Percentiles rank a stretch among this genome's conserved stretches.
These are phyloP conservation scores for Bromus sterilis DNA, from an alignment of 176 grass and related monocot genomes.

Conservation along the genomic window DNA sequence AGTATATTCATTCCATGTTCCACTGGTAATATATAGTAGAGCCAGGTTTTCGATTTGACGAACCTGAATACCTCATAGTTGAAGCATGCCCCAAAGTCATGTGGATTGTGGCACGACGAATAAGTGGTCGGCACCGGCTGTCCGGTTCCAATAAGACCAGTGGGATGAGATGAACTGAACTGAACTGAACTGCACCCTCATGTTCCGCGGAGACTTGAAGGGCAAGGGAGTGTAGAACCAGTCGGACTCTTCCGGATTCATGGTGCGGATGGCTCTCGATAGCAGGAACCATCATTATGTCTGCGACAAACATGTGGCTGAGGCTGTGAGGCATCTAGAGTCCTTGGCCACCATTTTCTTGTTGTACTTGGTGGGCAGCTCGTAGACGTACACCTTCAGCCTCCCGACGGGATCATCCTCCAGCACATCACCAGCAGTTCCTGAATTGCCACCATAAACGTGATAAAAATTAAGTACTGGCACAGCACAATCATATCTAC, in stretches of 20 bases:
- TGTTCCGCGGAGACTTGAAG: constrained; percentile 66
- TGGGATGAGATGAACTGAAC: constrained; percentile 47
- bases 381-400: constrained; percentile 66
- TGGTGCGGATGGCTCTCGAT: constrained; percentile 43
- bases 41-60: background rate
- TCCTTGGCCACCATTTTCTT: constrained; percentile 65
- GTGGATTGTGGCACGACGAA: constrained; percentile 52
- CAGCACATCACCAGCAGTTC: constrained; percentile 59
- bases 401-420: constrained; percentile 73
- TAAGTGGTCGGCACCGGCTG: constrained; percentile 51
- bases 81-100: constrained; percentile 69
- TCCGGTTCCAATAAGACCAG: constrained; percentile 70
- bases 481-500: background rate
- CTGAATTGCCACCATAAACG: constrained; percentile 18
- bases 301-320: constrained; percentile 68
- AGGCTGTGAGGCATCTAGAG: constrained; percentile 63
- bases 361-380: constrained; percentile 66
- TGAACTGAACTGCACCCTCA: constrained; percentile 62
- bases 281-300: constrained; percentile 68
- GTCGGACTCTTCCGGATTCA: constrained; percentile 65
- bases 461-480: background rate
- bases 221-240: constrained; percentile 74
- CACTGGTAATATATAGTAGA: background rate
- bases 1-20: too few relatives aligned
- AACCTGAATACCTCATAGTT: constrained; percentile 61